A percentile compares a stretch with the other conserved stretches of the same genome.
Conservation (phyloP, 805 yeast genomes). For the Spathaspora boniae region DNA sequence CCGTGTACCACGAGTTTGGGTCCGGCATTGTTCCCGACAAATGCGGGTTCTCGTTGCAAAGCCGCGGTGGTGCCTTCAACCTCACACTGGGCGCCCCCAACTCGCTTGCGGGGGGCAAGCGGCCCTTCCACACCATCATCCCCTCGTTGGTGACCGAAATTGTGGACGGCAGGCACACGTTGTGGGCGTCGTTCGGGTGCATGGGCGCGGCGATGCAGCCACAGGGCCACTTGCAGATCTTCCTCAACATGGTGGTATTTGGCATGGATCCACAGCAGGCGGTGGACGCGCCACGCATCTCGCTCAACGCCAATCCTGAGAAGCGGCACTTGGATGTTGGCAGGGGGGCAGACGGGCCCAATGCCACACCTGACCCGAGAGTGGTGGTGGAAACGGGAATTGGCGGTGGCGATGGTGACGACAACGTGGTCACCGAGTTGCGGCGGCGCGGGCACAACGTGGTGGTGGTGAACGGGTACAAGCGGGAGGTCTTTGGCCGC, state of each 20-base stretch:
- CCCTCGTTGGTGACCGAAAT: conserved; percentile 68
- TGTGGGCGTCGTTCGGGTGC: conserved; percentile 67
- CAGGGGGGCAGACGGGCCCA: too few relatives aligned
- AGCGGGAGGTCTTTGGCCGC: too few relatives aligned
- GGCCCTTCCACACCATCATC: conserved; percentile 79
- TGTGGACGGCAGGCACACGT: conserved; percentile 31
- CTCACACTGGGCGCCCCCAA: conserved; percentile 54
- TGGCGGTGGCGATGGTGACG: too few relatives aligned
- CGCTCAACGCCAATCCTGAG: too few relatives aligned
- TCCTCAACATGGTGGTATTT: conserved; percentile 57
- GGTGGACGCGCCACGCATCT: too few relatives aligned
- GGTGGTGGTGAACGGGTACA: too few relatives aligned
- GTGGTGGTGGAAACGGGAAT: too few relatives aligned
- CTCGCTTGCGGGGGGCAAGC: conserved; percentile 59
- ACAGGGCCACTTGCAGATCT: conserved; percentile 76
- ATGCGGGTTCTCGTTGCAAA: conserved; percentile 66
- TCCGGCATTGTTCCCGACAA: conserved; percentile 61
- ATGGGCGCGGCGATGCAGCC: conserved; percentile 92
- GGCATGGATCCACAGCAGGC: too few relatives aligned
- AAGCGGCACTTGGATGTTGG: too few relatives aligned
- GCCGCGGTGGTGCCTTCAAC: conserved; percentile 73
- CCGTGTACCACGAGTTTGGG: conserved; percentile 67
- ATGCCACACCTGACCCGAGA: too few relatives aligned
- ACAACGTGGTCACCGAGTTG: too few relatives aligned
- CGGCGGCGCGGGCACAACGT: too few relatives aligned